Evolutionary conservation across 2,329 filamentous ascomycete species (phyloP).

Genomic region (Colletotrichum orchidophilum): DNA sequence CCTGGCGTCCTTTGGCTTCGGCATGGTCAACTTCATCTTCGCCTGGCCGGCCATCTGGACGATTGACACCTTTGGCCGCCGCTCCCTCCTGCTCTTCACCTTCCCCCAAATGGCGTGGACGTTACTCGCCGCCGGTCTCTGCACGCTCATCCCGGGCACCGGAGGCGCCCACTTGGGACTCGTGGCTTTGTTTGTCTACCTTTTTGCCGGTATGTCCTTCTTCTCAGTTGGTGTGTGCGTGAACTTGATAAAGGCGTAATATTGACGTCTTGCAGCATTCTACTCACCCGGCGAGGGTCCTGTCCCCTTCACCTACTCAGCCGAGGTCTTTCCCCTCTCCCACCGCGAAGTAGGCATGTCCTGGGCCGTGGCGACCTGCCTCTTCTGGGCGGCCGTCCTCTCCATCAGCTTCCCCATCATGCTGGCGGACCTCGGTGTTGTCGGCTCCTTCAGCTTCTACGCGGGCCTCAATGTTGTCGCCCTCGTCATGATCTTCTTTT

Average conservation of each 20-base stretch:
- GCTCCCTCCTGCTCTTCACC: slow-evolving; percentile 69
- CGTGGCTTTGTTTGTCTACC: slow-evolving; percentile 70
- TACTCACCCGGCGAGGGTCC: slow-evolving; percentile 70
- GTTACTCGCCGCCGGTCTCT: slow-evolving; percentile 55
- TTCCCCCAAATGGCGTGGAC: slow-evolving; percentile 75
- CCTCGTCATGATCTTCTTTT: slow-evolving; percentile 65
- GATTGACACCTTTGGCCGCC: slow-evolving; percentile 73
- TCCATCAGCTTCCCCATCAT: slow-evolving; percentile 62
- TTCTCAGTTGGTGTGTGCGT: background rate
- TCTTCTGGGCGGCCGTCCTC: slow-evolving; percentile 62
- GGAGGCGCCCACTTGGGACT: slow-evolving; percentile 57
- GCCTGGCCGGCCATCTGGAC: slow-evolving; percentile 73
- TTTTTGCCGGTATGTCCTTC: slow-evolving; percentile 59
- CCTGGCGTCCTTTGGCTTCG: slow-evolving; percentile 66
- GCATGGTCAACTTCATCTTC: slow-evolving; percentile 67
- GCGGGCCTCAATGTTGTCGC: slow-evolving; percentile 64
- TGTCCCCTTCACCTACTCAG: slow-evolving; percentile 69
- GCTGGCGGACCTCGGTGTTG: slow-evolving; percentile 44
- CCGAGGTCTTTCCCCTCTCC: slow-evolving; percentile 71
- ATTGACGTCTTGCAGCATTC: slow-evolving; percentile 49
- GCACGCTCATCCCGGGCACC: slow-evolving; percentile 44
- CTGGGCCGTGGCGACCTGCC: slow-evolving; percentile 68
- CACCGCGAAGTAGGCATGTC: slow-evolving; percentile 73
- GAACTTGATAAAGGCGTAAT: background rate
- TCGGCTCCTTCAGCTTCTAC: slow-evolving; percentile 60